These are phyloP conservation scores for Malassezia globosa DNA, from an alignment of 1,284 basidiomycete species.

Conservation along the genomic window DNA sequence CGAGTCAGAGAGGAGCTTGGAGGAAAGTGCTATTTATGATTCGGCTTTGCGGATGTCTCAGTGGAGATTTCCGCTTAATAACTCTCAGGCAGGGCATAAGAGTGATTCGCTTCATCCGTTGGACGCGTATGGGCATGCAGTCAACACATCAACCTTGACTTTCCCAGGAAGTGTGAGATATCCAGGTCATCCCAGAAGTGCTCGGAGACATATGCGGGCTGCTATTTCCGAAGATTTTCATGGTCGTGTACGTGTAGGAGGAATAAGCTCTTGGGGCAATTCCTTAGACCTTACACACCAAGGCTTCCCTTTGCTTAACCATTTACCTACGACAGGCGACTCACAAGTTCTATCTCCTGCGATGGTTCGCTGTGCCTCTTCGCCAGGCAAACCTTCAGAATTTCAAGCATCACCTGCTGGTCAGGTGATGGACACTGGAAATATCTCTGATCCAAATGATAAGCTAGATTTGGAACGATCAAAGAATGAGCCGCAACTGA, in stretches of 20 bases:
- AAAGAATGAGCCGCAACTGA: too few species aligned
- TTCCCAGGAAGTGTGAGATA: not conserved
- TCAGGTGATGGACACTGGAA: too few species aligned
- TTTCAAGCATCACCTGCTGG: too few species aligned
- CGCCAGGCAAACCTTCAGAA: not conserved
- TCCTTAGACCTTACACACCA: constrained; percentile 1
- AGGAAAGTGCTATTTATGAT: not conserved
- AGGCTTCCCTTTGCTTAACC: not conserved
- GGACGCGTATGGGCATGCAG: constrained; percentile 6
- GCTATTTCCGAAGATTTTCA: constrained; percentile 15
- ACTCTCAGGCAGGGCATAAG: not conserved
- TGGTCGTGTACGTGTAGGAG: not conserved
- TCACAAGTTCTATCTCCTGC: not conserved
- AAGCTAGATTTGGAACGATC: too few species aligned
- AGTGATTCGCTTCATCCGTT: constrained; percentile 6
- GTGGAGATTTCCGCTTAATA: constrained; percentile 12
- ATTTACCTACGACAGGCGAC: not conserved
- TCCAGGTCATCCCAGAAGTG: not conserved
- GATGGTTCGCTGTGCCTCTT: not conserved
- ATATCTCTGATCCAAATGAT: too few species aligned
- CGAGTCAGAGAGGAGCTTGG: constrained; percentile 1
- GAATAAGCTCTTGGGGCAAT: not conserved
- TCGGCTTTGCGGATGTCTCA: constrained; percentile 5
- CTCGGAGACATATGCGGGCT: constrained; percentile 9
- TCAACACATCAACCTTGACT: not conserved